Percentiles rank a stretch among this genome's conserved stretches.
Conservation (phyloP, 176 grass and related monocot species). For the Puya raimondii region DNA sequence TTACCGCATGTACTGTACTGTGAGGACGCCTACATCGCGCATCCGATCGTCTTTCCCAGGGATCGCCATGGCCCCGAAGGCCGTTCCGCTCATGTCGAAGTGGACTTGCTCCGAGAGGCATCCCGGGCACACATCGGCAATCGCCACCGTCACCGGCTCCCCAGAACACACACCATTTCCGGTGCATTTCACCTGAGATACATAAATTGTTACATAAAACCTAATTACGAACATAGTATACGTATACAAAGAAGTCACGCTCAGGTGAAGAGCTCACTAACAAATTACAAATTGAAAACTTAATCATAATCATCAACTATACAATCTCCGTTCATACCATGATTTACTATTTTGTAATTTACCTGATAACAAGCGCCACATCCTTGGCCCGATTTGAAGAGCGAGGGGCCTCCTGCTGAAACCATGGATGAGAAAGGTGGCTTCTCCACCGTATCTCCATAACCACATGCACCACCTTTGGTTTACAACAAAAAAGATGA, state of each 20-base stretch:
- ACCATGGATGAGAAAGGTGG: conserved; percentile 64
- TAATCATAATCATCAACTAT: neutral
- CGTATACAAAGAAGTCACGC: no score
- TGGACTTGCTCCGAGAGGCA: conserved; percentile 33
- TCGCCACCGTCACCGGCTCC: conserved; percentile 60
- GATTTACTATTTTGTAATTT: neutral
- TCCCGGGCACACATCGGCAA: conserved; percentile 57
- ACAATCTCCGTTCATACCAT: neutral
- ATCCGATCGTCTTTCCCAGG: conserved; percentile 44
- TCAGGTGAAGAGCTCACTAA: no score
- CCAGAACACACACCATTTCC: conserved; percentile 48
- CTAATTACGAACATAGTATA: no score
- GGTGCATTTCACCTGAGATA: conserved; percentile 43
- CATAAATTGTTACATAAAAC: no score
- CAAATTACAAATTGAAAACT: no score
- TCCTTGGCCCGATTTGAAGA: conserved; percentile 56
- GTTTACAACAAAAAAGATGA: neutral
- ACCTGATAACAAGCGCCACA: conserved; percentile 83
- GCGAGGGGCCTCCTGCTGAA: conserved; percentile 56
- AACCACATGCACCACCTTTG: conserved; percentile 66
- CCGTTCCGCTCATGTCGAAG: conserved; percentile 87
- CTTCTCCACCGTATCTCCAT: conserved; percentile 46
- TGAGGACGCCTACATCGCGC: conserved; percentile 44
- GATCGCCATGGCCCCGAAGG: conserved; percentile 65
- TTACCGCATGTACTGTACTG: conserved; percentile 52